phyloP scores from a whole-genome alignment of 1,139 yeast species.

The Meyerozyma athensensis region DNA sequence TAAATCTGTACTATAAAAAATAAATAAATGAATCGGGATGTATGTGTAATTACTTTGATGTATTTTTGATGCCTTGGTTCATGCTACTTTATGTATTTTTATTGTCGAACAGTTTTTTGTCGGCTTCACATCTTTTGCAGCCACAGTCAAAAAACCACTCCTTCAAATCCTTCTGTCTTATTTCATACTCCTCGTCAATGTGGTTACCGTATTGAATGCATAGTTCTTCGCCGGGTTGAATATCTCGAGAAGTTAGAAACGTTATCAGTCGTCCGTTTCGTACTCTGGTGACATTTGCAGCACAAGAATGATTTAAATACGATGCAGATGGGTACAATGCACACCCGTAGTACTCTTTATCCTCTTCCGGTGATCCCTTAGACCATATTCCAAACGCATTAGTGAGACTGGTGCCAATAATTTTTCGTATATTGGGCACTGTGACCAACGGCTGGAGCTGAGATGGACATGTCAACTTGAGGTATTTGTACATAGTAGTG shows the following conservation, averaged over 20 bases:
- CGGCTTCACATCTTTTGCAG: conserved; percentile 42
- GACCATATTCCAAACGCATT: conserved; percentile 79
- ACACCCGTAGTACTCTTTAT: conserved; percentile 63
- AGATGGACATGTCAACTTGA: conserved; percentile 38
- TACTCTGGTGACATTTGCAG: conserved; percentile 38
- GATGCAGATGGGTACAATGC: conserved; percentile 67
- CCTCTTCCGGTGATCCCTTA: conserved; percentile 30
- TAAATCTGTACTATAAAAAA: conserved; percentile 2
- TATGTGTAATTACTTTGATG: neutral
- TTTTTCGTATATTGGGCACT: conserved; percentile 37
- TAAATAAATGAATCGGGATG: neutral
- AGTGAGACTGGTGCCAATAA: conserved; percentile 62
- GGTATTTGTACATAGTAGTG: conserved; percentile 46
- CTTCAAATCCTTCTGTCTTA: conserved; percentile 39
- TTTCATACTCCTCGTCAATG: conserved; percentile 33
- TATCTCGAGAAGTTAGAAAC: conserved; percentile 24
- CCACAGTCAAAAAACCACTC: conserved; percentile 64
- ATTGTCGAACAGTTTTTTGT: conserved; percentile 5
- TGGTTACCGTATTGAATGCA: conserved; percentile 62
- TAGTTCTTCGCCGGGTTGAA: conserved; percentile 45
- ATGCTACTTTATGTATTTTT: neutral
- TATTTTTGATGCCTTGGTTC: neutral
- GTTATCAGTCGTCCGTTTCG: conserved; percentile 14
- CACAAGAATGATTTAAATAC: conserved; percentile 66
- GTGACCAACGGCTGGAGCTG: conserved; percentile 35